A percentile compares a stretch with the other conserved stretches of the same genome.
Evolutionary conservation across 1,284 basidiomycete species (phyloP).

Genomic region (Puccinia sorghi): DNA sequence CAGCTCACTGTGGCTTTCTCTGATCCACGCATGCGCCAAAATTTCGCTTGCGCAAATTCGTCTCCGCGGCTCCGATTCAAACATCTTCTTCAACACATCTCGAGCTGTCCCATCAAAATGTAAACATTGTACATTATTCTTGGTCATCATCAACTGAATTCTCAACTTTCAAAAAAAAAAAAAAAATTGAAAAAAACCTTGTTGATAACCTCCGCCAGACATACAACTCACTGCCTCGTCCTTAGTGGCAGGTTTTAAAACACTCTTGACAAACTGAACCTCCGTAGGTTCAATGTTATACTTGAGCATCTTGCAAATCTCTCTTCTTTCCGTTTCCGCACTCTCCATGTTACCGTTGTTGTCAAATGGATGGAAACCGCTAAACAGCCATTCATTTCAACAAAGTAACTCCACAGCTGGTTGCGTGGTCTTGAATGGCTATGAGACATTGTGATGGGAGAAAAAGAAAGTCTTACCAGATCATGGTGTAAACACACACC

Average conservation of each 20-base stretch:
- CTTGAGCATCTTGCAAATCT: conserved; percentile 14
- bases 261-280: conserved; percentile 43
- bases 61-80: conserved; percentile 31
- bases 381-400: conserved; percentile 4
- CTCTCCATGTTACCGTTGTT: conserved; percentile 17
- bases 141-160: not conserved
- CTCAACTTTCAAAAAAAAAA: not conserved
- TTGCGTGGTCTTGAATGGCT: not conserved
- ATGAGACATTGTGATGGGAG: not conserved
- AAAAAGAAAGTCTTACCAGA: conserved; percentile 26
- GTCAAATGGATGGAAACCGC: conserved; percentile 49
- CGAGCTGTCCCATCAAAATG: conserved; percentile 9
- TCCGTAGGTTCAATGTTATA: conserved; percentile 30
- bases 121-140: not conserved
- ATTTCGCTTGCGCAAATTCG: conserved; percentile 25
- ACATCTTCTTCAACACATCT: conserved; percentile 28
- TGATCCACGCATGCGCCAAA: conserved; percentile 31
- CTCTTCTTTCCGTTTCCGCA: conserved; percentile 12
- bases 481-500: conserved; percentile 45
- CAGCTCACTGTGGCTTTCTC: not conserved
- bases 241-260: conserved; percentile 12
- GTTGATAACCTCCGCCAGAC: conserved; percentile 20
- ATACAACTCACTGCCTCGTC: conserved; percentile 30
- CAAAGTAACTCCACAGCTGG: not conserved
- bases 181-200: conserved; percentile 14